A percentile compares a stretch with the other conserved stretches of the same genome.
Conservation (phyloP, 257 asterid genomes). For the Nemophila menziesii region DNA sequence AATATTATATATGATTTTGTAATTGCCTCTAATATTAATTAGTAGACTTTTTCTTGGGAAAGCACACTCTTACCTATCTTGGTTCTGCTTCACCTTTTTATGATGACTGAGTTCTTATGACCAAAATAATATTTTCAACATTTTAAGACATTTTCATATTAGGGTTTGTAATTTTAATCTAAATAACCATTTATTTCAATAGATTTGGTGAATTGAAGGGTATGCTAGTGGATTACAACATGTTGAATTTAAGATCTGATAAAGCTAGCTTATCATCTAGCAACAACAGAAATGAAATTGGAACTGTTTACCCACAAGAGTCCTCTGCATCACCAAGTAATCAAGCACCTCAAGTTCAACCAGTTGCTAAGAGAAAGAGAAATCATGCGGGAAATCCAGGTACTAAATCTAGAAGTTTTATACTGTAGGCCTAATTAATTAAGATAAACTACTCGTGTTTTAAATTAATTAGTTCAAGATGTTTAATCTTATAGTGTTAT, state of each 20-base stretch:
- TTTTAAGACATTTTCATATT: neutral
- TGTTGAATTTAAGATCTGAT: constrained; percentile 58
- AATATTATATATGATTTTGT: no score
- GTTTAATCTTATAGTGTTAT: no score
- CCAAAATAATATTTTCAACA: neutral
- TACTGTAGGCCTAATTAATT: no score
- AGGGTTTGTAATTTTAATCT: neutral
- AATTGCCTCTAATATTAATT: no score
- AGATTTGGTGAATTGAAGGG: constrained; percentile 5
- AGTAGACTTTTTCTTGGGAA: neutral
- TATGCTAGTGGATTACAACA: constrained; percentile 12
- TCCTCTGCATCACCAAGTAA: constrained; percentile 8
- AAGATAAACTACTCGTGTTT: no score
- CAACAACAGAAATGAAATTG: constrained; percentile 28
- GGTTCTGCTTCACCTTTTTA: no score
- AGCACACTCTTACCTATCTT: neutral
- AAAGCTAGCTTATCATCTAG: constrained; percentile 16
- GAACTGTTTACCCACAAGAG: constrained; percentile 4
- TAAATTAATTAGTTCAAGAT: no score
- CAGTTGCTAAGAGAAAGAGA: constrained; percentile 45
- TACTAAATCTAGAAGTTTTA: no score
- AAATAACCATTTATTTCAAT: no score
- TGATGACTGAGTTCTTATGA: no score
- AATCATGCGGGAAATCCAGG: constrained; percentile 76
- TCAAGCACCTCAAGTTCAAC: constrained; percentile 21